Conservation (phyloP, 176 grass and related monocot species). For the Coix lacrymajobi region DNA sequence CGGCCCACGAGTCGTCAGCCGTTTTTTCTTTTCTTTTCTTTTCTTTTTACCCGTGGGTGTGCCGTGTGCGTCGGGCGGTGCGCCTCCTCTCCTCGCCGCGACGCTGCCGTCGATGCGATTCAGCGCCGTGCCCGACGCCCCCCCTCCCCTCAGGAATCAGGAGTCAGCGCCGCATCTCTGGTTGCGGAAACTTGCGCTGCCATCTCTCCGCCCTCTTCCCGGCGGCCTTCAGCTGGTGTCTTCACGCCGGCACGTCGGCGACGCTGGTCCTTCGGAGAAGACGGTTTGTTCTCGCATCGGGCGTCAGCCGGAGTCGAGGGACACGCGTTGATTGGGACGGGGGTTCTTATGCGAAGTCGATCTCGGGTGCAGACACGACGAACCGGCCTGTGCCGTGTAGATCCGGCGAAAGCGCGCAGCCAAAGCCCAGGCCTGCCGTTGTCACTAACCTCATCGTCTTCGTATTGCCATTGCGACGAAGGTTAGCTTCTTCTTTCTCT, state of each 20-base stretch:
- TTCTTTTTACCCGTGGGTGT: not conserved
- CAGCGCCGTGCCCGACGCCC: not conserved
- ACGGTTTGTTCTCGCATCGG: not conserved
- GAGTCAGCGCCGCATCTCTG: not conserved
- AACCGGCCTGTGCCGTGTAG: not conserved
- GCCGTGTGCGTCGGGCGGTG: not conserved
- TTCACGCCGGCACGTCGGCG: not conserved
- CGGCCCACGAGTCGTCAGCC: not conserved
- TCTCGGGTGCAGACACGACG: not conserved
- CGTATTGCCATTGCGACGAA: not conserved
- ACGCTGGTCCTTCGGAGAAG: not conserved
- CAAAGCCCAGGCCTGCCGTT: not conserved
- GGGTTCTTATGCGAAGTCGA: not conserved
- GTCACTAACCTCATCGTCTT: not conserved
- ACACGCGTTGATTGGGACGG: not conserved
- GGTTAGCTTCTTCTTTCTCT: not conserved
- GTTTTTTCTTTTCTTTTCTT: not conserved
- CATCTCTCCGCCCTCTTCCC: not conserved
- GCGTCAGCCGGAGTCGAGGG: not conserved
- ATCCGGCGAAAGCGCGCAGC: not conserved
- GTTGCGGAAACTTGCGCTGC: not conserved
- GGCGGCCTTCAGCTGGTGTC: not conserved
- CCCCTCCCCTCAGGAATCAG: not conserved
- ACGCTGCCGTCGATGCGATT: slow-evolving; percentile 4
- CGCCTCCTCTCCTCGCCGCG: not conserved